phyloP scores from a whole-genome alignment of 805 yeast genomes.

The Starmerella apicola region DNA sequence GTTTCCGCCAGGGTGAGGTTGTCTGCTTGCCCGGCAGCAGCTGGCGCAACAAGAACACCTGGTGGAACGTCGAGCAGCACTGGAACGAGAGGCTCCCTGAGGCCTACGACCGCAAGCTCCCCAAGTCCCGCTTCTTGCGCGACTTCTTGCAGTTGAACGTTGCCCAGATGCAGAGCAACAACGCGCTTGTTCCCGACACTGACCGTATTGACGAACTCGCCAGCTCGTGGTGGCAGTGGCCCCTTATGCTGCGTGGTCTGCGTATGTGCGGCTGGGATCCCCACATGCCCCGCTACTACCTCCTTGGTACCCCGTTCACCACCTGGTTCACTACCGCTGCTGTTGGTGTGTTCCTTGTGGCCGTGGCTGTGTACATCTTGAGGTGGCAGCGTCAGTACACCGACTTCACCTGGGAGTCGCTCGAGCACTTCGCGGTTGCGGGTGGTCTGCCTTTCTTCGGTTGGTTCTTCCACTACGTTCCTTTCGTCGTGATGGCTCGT shows the following conservation, averaged over 20 bases:
- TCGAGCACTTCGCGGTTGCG: slow-evolving; percentile 40
- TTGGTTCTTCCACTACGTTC: slow-evolving; percentile 79
- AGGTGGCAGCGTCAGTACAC: slow-evolving; percentile 53
- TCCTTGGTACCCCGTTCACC: slow-evolving; percentile 52
- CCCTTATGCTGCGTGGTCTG: slow-evolving; percentile 51
- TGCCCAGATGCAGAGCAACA: slow-evolving; percentile 76
- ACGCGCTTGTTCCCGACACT: slow-evolving; percentile 65
- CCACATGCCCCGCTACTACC: slow-evolving; percentile 43
- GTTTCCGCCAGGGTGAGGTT: slow-evolving; percentile 91
- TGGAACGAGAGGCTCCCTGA: slow-evolving; percentile 38
- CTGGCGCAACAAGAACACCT: slow-evolving; percentile 46
- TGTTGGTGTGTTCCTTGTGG: slow-evolving; percentile 33
- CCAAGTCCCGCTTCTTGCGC: slow-evolving; percentile 44
- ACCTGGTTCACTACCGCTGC: slow-evolving; percentile 43
- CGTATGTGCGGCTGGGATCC: slow-evolving; percentile 67
- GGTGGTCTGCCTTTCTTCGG: slow-evolving; percentile 81
- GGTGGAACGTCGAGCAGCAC: slow-evolving; percentile 77
- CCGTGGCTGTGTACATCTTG: slow-evolving; percentile 30
- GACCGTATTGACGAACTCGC: slow-evolving; percentile 63
- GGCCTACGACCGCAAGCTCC: slow-evolving; percentile 31
- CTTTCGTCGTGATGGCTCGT: slow-evolving; percentile 88
- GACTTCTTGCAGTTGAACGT: slow-evolving; percentile 62
- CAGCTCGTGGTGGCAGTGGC: slow-evolving; percentile 78
- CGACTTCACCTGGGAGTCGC: slow-evolving; percentile 32
- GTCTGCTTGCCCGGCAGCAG: slow-evolving; percentile 46